These are phyloP conservation scores for Moesziomyces sp. DNA, from an alignment of 1,284 basidiomycete species.

Conservation along the genomic window DNA sequence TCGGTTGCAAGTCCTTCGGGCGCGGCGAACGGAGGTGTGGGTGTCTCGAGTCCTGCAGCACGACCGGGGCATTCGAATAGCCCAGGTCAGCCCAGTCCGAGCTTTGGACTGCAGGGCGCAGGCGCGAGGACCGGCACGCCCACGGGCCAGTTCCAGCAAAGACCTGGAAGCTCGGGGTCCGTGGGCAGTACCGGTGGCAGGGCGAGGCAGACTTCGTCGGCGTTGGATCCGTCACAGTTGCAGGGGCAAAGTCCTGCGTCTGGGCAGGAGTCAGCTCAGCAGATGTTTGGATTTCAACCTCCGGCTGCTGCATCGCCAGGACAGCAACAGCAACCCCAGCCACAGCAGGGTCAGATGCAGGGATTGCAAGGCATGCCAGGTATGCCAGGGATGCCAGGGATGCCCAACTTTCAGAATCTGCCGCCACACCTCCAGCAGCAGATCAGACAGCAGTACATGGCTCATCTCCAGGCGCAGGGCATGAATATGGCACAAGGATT, in stretches of 20 bases:
- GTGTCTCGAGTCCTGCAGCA: slow-evolving; percentile 17
- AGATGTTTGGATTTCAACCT: slow-evolving; percentile 24
- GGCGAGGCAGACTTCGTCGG: slow-evolving; percentile 29
- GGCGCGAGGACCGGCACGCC: slow-evolving; percentile 24
- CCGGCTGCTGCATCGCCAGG: slow-evolving; percentile 13
- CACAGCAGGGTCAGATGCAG: slow-evolving; percentile 15
- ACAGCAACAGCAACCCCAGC: slow-evolving; percentile 18
- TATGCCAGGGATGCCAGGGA: slow-evolving; percentile 6
- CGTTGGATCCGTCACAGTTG: slow-evolving; percentile 37
- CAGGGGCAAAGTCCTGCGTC: slow-evolving; percentile 5
- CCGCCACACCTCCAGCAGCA: slow-evolving; percentile 50
- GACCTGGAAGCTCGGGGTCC: slow-evolving; percentile 38
- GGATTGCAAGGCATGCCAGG: slow-evolving; percentile 21
- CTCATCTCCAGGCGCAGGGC: slow-evolving; percentile 29
- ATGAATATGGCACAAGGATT: slow-evolving; percentile 14
- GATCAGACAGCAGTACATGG: slow-evolving; percentile 48
- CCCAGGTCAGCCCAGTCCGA: slow-evolving; percentile 30
- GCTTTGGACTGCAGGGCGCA: slow-evolving; percentile 3
- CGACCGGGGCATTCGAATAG: slow-evolving; percentile 27
- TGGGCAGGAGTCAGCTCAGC: slow-evolving; percentile 9
- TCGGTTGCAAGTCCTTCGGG: slow-evolving; percentile 18
- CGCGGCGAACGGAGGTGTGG: slow-evolving; percentile 19
- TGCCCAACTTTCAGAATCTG: slow-evolving; percentile 42
- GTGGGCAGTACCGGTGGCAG: slow-evolving; percentile 34
- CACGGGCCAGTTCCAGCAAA: slow-evolving; percentile 10